Percentiles rank a stretch among this genome's conserved stretches.
Evolutionary conservation across 1,284 basidiomycete genomes (phyloP).

Genomic region (Pseudozyma pruni): DNA sequence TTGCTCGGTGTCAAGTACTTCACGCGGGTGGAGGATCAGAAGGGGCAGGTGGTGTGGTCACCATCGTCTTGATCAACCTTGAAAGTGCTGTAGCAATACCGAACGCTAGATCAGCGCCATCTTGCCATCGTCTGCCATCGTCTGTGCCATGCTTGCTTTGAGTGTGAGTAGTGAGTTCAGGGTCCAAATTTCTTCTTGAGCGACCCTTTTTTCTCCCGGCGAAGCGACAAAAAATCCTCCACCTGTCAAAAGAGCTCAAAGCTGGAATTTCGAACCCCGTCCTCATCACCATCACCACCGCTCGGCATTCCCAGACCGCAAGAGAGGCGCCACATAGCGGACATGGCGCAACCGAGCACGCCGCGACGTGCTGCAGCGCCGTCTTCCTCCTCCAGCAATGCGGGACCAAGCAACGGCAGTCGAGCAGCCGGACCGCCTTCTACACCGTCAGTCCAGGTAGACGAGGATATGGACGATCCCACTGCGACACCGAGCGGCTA

Average conservation of each 20-base stretch:
- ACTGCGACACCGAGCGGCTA: constrained; percentile 22
- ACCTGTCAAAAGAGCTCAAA: not conserved
- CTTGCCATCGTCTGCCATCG: too few species aligned
- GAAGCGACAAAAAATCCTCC: constrained; percentile 3
- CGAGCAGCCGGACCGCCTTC: not conserved
- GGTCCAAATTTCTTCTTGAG: constrained; percentile 12
- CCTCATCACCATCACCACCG: not conserved
- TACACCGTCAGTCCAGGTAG: constrained; percentile 3
- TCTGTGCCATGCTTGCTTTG: not conserved
- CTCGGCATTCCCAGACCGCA: not conserved
- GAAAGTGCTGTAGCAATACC: too few species aligned
- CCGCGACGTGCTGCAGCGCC: constrained; percentile 4
- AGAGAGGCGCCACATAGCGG: too few species aligned
- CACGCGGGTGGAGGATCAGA: constrained; percentile 38
- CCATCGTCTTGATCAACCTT: not conserved
- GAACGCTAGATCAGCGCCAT: too few species aligned
- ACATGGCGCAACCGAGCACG: constrained; percentile 2
- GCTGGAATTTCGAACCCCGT: not conserved
- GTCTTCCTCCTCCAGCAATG: not conserved
- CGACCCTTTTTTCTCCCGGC: not conserved
- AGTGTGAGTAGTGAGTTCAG: constrained; percentile 12
- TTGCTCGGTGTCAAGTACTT: constrained; percentile 49
- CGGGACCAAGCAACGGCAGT: not conserved
- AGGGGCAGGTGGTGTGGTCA: constrained; percentile 50
- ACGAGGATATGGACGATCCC: constrained; percentile 34